Base-by-base conservation (phyloP, 2,329 filamentous ascomycete genomes). In the Diaporthe nobilis region DNA sequence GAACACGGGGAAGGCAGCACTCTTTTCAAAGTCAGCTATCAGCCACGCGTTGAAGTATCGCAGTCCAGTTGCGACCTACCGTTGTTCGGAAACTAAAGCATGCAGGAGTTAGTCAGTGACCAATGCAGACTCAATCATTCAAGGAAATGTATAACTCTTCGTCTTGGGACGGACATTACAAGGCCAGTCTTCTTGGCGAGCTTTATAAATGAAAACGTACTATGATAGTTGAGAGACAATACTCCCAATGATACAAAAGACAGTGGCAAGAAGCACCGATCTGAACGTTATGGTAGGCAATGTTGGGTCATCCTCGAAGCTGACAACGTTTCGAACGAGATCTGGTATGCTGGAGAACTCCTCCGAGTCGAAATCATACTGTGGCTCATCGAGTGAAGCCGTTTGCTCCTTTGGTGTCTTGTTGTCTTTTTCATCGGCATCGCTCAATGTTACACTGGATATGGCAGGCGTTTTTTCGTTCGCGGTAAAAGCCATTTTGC, bases 271-370 rank as follows among this genome's bases (percentile, higher is more conserved):
- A 4, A 78, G 5, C 3, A 79, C 75, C 5, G 77, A 79, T 47
- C 78, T 74, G 63, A 79, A 79, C 3, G 78, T 79, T 3, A 79
- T 73, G 12, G 77, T 77, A 4, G 68, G 74, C 42, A 73, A 42
- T 7, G 70, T 72, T 47, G 76, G 75, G 58, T 79, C 78, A 20
- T 79, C 78, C 25, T 79, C 76, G 28, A 79, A 78, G 72, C 76
- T 77, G 68, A 79, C 78, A 39, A 79, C 67, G n/a, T 76, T 73
- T 25, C 78, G 78, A 53, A 79, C 78, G 17, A 78, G 49, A 13
- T 77, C 78, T n/a, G 79, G 28, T 73, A 78, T 51, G 77, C 58
- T 44, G 47, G 73, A 28, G 25, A 75, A 75, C 28, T 72, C 68
- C 13, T 72, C 74, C 1, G 67, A 57, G 4, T 47, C 37, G n/a